Base-by-base conservation (phyloP, 768 basidiomycete species). In the Tulasnella sp. region DNA sequence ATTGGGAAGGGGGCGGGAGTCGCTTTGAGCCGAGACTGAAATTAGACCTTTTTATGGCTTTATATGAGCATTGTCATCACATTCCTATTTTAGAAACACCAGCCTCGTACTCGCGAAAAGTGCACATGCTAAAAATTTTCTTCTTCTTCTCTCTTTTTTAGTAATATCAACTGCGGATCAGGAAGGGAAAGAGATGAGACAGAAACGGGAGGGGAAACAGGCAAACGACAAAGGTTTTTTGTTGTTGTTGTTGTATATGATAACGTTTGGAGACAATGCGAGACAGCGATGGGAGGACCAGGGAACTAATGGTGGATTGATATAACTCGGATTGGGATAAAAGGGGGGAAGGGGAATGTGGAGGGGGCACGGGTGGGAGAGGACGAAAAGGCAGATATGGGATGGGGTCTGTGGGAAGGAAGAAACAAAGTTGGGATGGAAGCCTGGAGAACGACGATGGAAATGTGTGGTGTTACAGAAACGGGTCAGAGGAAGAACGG, bases 71-170 rank as follows among this genome's bases (percentile, higher is more conserved):
- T 38, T 38, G 34, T 38, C 34, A 15, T 38, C 34, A 7, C 34
- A 38, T 15, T 15, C 34, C 15, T 15, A 7, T 38, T 38, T 80
- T 81, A 63, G 71, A 68, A 19, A 79, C 77, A 65, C 49, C 59
- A 19, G 66, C 64, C 15, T 72, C 72, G 1, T 73, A 24, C 66
- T 71, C 9, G n/a, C 21, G 1, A 59, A 2, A 65, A 56, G 63
- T 56, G 73, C 70, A 22, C 15, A 53, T 53, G 31, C n/a, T n/a
- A n/a, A n/a, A n/a, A n/a, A n/a, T n/a, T n/a, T n/a, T n/a, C n/a
- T n/a, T 22, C 24, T 19, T 38, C 27, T 53, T 41, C 38, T 53
- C 42, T 31, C 22, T 12, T 31, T 38, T 41, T 31, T 53, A 31
- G 38, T 53, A 31, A 30, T 51, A 25, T 4, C 7, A 31, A n/a